Conservation (phyloP, 2,329 filamentous ascomycete species). For the Scedosporium aurantiacum region DNA sequence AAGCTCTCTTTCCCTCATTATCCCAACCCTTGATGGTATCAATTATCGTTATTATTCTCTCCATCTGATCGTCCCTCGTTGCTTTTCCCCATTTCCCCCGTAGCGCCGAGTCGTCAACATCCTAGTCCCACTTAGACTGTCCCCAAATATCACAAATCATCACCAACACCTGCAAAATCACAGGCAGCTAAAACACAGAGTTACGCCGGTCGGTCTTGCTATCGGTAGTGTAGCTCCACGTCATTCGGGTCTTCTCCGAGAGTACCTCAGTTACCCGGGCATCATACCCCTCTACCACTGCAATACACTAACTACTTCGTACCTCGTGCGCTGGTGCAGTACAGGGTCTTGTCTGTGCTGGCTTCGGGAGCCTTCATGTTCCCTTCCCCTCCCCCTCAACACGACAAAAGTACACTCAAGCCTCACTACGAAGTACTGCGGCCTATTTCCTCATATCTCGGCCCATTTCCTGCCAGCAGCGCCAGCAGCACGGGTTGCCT, state of each 20-base stretch:
- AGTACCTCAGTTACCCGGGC: no score
- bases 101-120: background rate
- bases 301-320: background rate
- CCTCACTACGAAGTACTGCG: no score
- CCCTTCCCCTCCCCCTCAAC: background rate
- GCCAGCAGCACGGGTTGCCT: no score
- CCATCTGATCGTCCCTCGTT: background rate
- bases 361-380: background rate
- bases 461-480: no score
- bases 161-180: background rate
- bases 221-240: background rate
- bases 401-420: no score
- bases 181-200: background rate
- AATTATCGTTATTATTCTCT: no score
- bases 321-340: no score
- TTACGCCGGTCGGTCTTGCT: background rate
- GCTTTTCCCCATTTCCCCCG: background rate
- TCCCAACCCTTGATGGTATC: background rate
- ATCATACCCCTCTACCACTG: background rate
- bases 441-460: no score
- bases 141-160: background rate
- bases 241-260: background rate
- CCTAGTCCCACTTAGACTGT: background rate
- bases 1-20: background rate
- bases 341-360: background rate